Base-by-base conservation (phyloP, 768 basidiomycete genomes). In the Hydnum rufescens region DNA sequence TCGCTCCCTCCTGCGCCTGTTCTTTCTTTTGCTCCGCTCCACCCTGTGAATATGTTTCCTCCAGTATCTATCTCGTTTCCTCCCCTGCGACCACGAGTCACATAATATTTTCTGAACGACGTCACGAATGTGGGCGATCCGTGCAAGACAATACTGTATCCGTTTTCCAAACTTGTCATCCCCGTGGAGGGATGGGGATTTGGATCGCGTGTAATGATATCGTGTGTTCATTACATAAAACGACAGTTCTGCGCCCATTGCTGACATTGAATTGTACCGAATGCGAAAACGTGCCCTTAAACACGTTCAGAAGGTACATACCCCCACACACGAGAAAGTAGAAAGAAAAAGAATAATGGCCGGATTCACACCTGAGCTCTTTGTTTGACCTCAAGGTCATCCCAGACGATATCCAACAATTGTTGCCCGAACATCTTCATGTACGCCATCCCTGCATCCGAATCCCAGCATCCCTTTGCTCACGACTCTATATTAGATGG, bases 311-410 rank as follows among this genome's bases (percentile, higher is more conserved):
- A n/a, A n/a, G n/a, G n/a, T n/a, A 28, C 26, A 28, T 28, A 13
- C 13, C 44, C 26, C 26, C 44, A 1, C 34, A 39, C 34, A 39
- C 34, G 19, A 39, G 34, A 39, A 39, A 39, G 19, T 8, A 39
- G 19, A 39, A 39, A 19, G 34, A 39, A 39, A 39, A 8, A 39
- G 34, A 39, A 39, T 8, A 8, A 19, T 39, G 8, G 44, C 8
- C 44, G 26, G 16, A 16, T n/a, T 64, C 39, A 60, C 67, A 48
- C 79, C 90, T 59, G 80, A 89, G 61, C 75, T 93, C 50, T n/a
- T 69, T 86, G 57, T 92, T 92, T 66, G 67, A 80, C 28, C 67
- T 77, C 30, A 73, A 74, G 51, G 70, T 83, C 64, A 82, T 93
- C 58, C 78, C 87, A 0, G 55, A 61, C 1, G 73, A 79, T 28